A percentile compares a stretch with the other conserved stretches of the same genome.
Conservation (phyloP, 2,329 filamentous ascomycete genomes). For the Venturia aucupariae region DNA sequence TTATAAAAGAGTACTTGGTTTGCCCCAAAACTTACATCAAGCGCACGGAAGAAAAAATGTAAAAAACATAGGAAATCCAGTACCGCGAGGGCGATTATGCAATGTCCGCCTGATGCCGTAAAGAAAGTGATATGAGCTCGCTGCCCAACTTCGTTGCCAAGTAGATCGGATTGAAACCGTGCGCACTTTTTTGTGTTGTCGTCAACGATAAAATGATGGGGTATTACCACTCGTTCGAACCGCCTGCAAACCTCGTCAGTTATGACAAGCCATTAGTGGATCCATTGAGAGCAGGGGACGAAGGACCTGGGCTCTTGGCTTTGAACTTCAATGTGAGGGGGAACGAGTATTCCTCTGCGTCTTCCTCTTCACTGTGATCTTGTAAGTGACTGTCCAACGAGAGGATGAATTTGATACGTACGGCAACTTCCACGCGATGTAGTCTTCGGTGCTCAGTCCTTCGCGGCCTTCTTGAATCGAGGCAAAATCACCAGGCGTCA, state of each 20-base stretch:
- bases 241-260: not conserved
- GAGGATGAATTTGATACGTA: slow-evolving; percentile 43
- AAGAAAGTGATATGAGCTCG: slow-evolving; percentile 7
- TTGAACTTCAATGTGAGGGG: slow-evolving; percentile 49
- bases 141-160: not conserved
- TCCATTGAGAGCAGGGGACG: slow-evolving; percentile 13
- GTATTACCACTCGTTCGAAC: not conserved
- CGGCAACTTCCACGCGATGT: slow-evolving; percentile 96
- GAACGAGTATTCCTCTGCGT: slow-evolving; percentile 68
- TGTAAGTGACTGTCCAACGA: slow-evolving; percentile 23
- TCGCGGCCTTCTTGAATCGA: slow-evolving; percentile 91
- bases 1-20: not conserved
- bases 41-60: not conserved
- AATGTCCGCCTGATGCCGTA: slow-evolving; percentile 2
- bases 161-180: not conserved
- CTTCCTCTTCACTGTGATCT: slow-evolving; percentile 71
- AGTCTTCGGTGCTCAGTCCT: slow-evolving; percentile 90
- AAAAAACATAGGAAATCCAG: not conserved
- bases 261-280: slow-evolving; percentile 13
- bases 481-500: slow-evolving; percentile 97
- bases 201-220: not conserved
- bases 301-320: slow-evolving; percentile 21
- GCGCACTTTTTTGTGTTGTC: not conserved
- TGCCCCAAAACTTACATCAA: not conserved
- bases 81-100: not conserved